Conservation (phyloP, 805 yeast species). For the Ogataea paraovalis region DNA sequence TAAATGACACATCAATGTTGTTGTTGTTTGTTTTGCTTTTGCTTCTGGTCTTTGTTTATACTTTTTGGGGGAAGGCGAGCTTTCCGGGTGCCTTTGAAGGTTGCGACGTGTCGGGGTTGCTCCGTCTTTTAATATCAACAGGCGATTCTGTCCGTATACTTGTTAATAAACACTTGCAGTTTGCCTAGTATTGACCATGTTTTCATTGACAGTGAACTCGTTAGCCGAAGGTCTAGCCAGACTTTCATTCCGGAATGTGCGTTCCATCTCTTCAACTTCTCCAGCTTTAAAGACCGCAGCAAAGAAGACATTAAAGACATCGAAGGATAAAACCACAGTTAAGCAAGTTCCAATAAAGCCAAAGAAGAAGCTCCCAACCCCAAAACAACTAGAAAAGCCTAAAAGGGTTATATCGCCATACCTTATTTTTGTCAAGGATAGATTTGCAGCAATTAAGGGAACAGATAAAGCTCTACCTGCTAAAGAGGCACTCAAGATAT, state of each 20-base stretch:
- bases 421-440: conserved; percentile 14
- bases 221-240: conserved; percentile 3
- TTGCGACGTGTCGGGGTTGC: no score
- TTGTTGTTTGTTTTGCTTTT: no score
- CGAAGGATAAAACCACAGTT: conserved; percentile 5
- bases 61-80: no score
- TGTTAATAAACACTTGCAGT: not conserved
- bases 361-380: conserved; percentile 2
- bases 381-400: conserved; percentile 20
- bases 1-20: no score
- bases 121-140: not conserved
- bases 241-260: conserved; percentile 3
- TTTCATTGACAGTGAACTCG: conserved; percentile 1
- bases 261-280: conserved; percentile 10
- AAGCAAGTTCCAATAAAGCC: conserved; percentile 2
- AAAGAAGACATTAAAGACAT: conserved; percentile 8
- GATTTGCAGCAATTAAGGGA: conserved; percentile 4
- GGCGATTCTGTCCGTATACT: not conserved
- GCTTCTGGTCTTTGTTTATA: no score
- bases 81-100: no score
- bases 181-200: not conserved
- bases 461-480: conserved; percentile 4
- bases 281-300: conserved; percentile 10
- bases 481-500: conserved; percentile 7
- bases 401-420: conserved; percentile 18